These are phyloP conservation scores for Naganishia cerealis DNA, from an alignment of 1,284 basidiomycete species.

Conservation along the genomic window DNA sequence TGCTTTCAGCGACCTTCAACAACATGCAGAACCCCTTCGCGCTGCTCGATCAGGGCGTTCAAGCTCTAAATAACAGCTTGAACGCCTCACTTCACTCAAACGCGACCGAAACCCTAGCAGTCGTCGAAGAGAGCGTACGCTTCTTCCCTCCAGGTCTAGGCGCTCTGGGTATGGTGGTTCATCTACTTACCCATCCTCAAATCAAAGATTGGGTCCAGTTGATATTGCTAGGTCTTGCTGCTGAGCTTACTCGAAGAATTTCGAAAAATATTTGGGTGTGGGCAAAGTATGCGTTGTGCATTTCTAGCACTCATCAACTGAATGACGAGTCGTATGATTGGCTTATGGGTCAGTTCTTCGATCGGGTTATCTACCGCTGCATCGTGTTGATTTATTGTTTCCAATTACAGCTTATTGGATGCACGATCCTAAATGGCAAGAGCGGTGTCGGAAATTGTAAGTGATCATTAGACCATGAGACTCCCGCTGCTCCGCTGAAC, in stretches of 20 bases:
- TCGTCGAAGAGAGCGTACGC: background rate
- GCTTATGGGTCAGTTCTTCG: conserved; percentile 25
- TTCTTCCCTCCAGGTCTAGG: conserved; percentile 9
- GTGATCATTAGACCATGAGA: background rate
- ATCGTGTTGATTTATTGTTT: background rate
- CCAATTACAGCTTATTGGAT: conserved; percentile 11
- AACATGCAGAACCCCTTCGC: background rate
- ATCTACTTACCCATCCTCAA: conserved; percentile 28
- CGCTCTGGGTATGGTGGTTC: conserved; percentile 6
- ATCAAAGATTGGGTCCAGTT: conserved; percentile 32
- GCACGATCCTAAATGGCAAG: conserved; percentile 16
- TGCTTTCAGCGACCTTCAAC: background rate
- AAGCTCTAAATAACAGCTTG: background rate
- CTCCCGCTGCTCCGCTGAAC: background rate
- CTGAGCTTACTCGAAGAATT: conserved; percentile 25
- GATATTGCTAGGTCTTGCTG: conserved; percentile 28
- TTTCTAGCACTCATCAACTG: conserved; percentile 5
- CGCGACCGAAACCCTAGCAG: background rate
- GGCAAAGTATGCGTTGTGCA: conserved; percentile 7
- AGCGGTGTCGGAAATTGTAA: conserved; percentile 16
- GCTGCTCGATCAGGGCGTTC: conserved; percentile 3
- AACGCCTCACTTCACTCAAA: background rate
- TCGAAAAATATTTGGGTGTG: conserved; percentile 6
- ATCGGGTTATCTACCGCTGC: background rate
- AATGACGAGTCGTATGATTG: conserved; percentile 24